Base-by-base conservation (phyloP, 2,329 filamentous ascomycete genomes). In the Cryphonectria parasitica region DNA sequence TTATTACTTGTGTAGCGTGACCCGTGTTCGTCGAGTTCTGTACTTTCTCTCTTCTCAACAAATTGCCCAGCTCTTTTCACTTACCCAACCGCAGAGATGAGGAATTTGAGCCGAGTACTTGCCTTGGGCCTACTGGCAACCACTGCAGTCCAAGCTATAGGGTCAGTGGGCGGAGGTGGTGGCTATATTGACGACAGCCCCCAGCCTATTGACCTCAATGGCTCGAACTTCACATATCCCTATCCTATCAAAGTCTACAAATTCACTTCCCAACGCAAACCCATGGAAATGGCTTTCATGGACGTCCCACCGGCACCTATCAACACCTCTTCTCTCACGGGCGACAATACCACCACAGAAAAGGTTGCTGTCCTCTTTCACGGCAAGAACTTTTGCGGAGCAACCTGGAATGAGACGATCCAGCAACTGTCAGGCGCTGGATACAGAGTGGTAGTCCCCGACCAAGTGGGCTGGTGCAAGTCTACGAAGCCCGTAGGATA, bases 401-500 rank as follows among this genome's bases (percentile, higher is more conserved):
- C 84, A 31, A 88, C 86, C 10, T 88, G 86, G 86, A 79, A 82
- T 68, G 77, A 76, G 22, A 87, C 85, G 19, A 83, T 84, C n/a
- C 73, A 76, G 15, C 76, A 78, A 15, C 81, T 88, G 68, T 75
- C 79, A 3, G 72, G 74, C 2, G 76, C 75, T 39, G 86, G 85
- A 58, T 87, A 86, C 73, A 84, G 86, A 54, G 84, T 88, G 66
- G 82, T 88, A 66, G 78, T 85, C 2, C 84, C 85, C 0, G 86
- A 88, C 73, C 85, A 88, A 73, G 78, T 88, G 63, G 86, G 86
- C 71, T 88, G 87, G 78, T 88, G 86, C 82, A 88, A 88, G 77
- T 87, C 85, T 11, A 82, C 83, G 36, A 88, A 88, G 77, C 84
- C 85, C 0, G 74, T 75, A 1, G 74, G 75, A 17, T 88, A 88